Base-by-base conservation (phyloP, 2,329 filamentous ascomycete genomes). In the Ophiognomonia clavigignenti-juglandacearum region DNA sequence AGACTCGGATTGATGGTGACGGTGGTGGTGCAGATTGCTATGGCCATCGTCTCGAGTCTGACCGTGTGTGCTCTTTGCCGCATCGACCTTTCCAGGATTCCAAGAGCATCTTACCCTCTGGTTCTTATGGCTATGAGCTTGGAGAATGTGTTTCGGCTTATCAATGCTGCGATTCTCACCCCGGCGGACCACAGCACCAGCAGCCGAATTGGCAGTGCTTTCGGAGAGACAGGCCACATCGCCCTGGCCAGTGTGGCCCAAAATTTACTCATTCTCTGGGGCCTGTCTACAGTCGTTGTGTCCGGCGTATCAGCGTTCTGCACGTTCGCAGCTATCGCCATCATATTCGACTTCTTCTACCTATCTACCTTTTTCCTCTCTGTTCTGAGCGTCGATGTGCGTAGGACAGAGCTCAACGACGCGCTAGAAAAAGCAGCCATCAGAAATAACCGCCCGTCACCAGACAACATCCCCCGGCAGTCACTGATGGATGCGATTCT, bases 301-400 rank as follows among this genome's bases (percentile, higher is more conserved):
- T 78, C 84, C 0, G 84, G 84, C 39, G 83, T 90, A 4, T 78
- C 82, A 1, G 84, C 83, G 0, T 90, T 91, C 57, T 91, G 87
- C 64, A 78, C 77, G 1, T 92, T 91, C 61, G 82, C 84, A 3
- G 83, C 83, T 3, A 78, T 91, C 43, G 88, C 86, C 1, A 78
- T 88, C 13, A 65, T 86, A 1, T 85, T 91, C 57, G 87, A 92
- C 63, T 85, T 86, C 52, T 82, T 90, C 57, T 90, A 86, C 58
- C 73, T 90, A 19, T 76, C 88, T 7, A 91, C 86, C 0, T 91
- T 90, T 65, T 91, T 92, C 59, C 72, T 90, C 4, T 81, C 86
- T 1, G 85, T 92, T 11, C 70, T 92, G 20, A 90, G 85, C 57
- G 82, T 92, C 36, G 87, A 92, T 61, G 85, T 92, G 9, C 78